These are phyloP conservation scores for Peronospora belbahrii DNA, from an alignment of 352 stramenopile genomes.

Conservation along the genomic window DNA sequence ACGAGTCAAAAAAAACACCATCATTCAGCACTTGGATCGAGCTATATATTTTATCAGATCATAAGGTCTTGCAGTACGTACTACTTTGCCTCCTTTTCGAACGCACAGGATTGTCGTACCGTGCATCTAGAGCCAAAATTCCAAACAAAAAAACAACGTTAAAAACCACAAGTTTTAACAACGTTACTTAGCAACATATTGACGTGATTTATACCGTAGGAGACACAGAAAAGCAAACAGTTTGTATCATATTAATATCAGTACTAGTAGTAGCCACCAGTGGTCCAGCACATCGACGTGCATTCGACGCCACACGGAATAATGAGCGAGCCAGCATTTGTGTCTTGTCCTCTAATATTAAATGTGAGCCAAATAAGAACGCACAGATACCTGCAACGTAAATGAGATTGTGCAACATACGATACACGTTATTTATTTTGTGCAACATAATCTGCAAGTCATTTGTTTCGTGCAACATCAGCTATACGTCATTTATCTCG, in stretches of 20 bases:
- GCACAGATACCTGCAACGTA: too few species aligned
- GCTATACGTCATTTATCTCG: neutral
- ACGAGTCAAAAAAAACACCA: neutral
- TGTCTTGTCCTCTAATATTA: slow-evolving; percentile 1
- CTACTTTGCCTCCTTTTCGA: slow-evolving; percentile 95
- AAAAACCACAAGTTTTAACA: neutral
- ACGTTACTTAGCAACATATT: neutral
- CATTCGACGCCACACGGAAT: slow-evolving; percentile 29
- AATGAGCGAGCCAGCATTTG: slow-evolving; percentile 64
- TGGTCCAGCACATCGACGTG: slow-evolving; percentile 8
- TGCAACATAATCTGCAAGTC: too few species aligned
- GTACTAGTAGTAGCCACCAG: slow-evolving; percentile 9
- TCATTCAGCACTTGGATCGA: neutral
- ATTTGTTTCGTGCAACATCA: neutral
- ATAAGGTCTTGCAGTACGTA: slow-evolving; percentile 20
- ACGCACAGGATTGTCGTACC: slow-evolving; percentile 98
- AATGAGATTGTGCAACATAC: neutral
- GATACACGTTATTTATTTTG: neutral
- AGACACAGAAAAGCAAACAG: slow-evolving; percentile 44
- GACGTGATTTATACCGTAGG: slow-evolving; percentile 29
- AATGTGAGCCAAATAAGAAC: neutral
- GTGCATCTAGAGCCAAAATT: slow-evolving; percentile 63
- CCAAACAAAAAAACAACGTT: neutral
- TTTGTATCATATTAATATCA: slow-evolving; percentile 13
- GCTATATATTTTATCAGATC: neutral